Conservation (phyloP, 106 monocot genomes). For the Dioscorea alata region DNA sequence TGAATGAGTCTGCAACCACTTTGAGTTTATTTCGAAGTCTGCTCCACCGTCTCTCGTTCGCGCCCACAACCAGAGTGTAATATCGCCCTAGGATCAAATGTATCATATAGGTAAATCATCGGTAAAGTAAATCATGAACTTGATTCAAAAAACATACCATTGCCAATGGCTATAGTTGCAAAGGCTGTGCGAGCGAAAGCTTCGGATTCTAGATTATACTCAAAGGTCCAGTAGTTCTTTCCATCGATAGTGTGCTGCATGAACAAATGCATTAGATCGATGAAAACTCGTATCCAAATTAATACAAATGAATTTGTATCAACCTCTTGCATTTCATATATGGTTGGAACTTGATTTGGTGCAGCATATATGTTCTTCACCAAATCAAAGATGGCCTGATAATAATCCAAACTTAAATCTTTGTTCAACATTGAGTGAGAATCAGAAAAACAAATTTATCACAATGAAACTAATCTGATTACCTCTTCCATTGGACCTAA, state of each 20-base stretch:
- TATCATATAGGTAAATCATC: no score
- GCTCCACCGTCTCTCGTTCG: conserved; percentile 86
- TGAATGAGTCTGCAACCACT: conserved; percentile 89
- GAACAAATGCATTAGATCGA: no score
- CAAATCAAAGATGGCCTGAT: conserved; percentile 63
- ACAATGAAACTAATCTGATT: neutral
- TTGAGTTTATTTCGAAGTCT: conserved; percentile 65
- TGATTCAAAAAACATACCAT: conserved; percentile 38
- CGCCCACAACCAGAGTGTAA: conserved; percentile 83
- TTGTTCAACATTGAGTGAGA: no score
- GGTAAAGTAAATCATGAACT: no score
- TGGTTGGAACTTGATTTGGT: conserved; percentile 66
- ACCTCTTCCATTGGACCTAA: conserved; percentile 94
- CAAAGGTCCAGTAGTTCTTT: conserved; percentile 94
- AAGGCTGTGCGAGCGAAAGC: conserved; percentile 62
- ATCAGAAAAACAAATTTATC: no score
- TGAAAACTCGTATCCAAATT: no score
- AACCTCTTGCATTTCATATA: conserved; percentile 81
- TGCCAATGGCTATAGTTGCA: conserved; percentile 78
- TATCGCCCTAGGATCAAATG: conserved; percentile 43
- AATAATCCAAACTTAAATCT: neutral
- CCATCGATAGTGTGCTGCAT: conserved; percentile 66
- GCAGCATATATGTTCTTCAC: conserved; percentile 88
- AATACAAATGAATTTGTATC: neutral
- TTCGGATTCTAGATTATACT: conserved; percentile 65